Evolutionary conservation across 805 yeast genomes (phyloP).

Genomic region (Candida koratica): DNA sequence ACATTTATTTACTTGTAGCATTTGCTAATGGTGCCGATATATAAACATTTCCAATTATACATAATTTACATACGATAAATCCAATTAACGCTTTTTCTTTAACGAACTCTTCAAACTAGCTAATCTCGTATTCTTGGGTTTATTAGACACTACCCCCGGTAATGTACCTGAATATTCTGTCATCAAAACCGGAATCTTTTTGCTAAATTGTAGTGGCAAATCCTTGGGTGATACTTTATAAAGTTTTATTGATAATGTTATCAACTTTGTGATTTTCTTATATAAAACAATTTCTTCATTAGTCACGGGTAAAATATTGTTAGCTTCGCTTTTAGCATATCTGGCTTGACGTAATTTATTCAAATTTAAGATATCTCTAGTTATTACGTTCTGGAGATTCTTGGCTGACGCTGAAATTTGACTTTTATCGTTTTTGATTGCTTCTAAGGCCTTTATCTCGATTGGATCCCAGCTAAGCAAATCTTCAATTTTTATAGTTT

Average conservation of each 20-base stretch:
- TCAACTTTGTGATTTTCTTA: conserved; percentile 27
- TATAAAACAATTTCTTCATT: conserved; percentile 25
- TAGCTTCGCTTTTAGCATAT: conserved; percentile 26
- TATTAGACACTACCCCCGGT: conserved; percentile 51
- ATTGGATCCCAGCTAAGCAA: conserved; percentile 36
- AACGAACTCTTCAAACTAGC: conserved; percentile 39
- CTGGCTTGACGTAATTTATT: conserved; percentile 41
- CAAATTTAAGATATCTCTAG: conserved; percentile 28
- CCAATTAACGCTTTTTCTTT: conserved; percentile 26
- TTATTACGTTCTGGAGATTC: conserved; percentile 32
- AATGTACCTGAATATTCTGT: conserved; percentile 74
- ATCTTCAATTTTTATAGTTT: conserved; percentile 17
- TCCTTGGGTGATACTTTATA: conserved; percentile 23
- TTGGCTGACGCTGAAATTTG: conserved; percentile 24
- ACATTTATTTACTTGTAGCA: conserved; percentile 38
- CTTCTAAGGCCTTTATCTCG: conserved; percentile 21
- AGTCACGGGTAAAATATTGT: conserved; percentile 25
- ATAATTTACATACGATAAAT: conserved; percentile 8
- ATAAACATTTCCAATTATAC: conserved; percentile 11
- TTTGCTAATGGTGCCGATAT: conserved; percentile 41
- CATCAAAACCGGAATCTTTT: conserved; percentile 62
- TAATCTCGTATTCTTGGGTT: conserved; percentile 23
- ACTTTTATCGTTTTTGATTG: conserved; percentile 23
- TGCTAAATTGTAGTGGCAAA: conserved; percentile 30
- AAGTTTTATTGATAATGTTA: conserved; percentile 30